Base-by-base conservation (phyloP, 768 basidiomycete genomes). In the Mrakia hoshinonis region DNA sequence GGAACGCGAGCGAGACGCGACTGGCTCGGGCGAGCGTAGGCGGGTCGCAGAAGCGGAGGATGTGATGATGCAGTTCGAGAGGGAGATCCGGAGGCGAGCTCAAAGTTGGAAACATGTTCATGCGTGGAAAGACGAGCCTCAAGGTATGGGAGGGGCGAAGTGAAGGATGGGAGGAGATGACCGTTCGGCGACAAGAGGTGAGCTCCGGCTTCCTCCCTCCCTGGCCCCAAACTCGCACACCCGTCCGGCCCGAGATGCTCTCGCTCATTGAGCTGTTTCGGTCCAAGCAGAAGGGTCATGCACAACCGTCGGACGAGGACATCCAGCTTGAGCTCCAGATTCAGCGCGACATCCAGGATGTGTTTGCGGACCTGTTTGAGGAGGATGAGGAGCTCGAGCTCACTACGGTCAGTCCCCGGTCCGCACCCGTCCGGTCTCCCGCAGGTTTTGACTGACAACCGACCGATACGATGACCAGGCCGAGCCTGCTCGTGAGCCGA, bases 341-440 rank as follows among this genome's bases (percentile, higher is more conserved):
- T 9, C 67, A 68, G 43, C 54, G 38, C 5, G 67, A 68, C 15
- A 68, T 68, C 58, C 11, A 60, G 38, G 67, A 68, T 20, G 67
- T 68, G 15, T 68, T 68, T 31, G 38, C 24, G 31, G 52, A 39
- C n/a, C 39, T 68, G 22, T 68, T 68, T 26, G 54, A 55, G 22
- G 51, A 55, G 15, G 67, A 68, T 29, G 55, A 54, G 15, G 39
- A 55, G 34, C 38, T 46, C 43, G 43, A 60, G 43, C 43, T 47
- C 20, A 34, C 22, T 47, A n/a, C 15, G 12, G 13, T 36, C 47
- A 13, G 7, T 66, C 64, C 47, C 34, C 18, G 24, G 7, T 47
- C 62, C 24, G 1, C 11, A 36, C 24, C 62, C n/a, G 6, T 62
- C 38, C 7, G 9, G 13, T 6, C 22, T 62, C 61, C 7, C 15